Base-by-base conservation (phyloP, 148 eudicot species). In the Dianthus caryophyllus region DNA sequence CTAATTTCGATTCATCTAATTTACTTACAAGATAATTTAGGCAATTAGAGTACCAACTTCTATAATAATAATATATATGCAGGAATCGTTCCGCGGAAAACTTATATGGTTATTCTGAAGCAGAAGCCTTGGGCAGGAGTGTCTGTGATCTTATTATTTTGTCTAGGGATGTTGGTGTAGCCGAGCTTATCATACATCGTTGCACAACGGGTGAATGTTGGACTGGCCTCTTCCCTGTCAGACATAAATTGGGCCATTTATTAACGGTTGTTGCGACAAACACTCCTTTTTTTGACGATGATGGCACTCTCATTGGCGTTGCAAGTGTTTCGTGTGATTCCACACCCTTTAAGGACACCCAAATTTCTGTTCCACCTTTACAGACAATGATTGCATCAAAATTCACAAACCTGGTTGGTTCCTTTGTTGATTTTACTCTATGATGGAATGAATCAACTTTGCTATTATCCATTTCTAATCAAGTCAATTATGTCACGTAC, bases 141-240 rank as follows among this genome's bases (percentile, higher is more conserved):
- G 74, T 78, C n/a, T 51, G 84, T 64, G 81, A 80, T 33, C 83
- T 94, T 15, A 65, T 90, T 43, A 54, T 72, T n/a, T 85, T 85
- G 68, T 33, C 66, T 27, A 70, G 33, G 56, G 98, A 94, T 71
- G 46, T 17, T 43, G 36, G 56, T 44, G 64, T 79, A 2, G 97
- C 87, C 30, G 50, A 55, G 52, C 71, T 79, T 73, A 86, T 88
- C 48, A 36, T 90, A 4, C 24, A 56, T 14, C 87, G 85, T 17
- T 81, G 78, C 38, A 56, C 29, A 38, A 61, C 47, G 76, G 97
- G 98, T 52, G 85, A 90, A 75, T 77, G 71, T 54, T 94, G 98
- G 98, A 84, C 89, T 0, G 98, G 98, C 43, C 85, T 77, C 74
- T 82, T 94, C 67, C 92, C 98, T 24, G 87, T 88, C 33, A 78